phyloP scores from a whole-genome alignment of 306 rosid species.

The Sicyos baderoa region DNA sequence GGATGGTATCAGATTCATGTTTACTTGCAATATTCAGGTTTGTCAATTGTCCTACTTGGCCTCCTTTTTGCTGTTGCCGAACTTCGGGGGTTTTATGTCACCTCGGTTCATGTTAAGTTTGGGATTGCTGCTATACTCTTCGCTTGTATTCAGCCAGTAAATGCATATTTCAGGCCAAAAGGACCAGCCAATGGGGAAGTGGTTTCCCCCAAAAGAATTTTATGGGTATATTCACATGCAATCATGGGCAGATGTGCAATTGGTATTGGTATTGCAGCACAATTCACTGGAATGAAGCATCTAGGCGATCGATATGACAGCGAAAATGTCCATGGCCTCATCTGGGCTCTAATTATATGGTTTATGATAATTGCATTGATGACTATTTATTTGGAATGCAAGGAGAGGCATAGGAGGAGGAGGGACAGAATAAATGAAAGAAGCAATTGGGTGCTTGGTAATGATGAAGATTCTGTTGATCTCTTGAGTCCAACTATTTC shows the following conservation, averaged over 20 bases:
- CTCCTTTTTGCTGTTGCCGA: slow-evolving; percentile 91
- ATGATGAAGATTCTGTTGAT: slow-evolving; percentile 77
- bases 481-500: slow-evolving; percentile 46
- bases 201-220: slow-evolving; percentile 42
- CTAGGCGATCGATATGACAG: slow-evolving; percentile 63
- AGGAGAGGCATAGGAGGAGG: slow-evolving; percentile 29
- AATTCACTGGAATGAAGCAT: slow-evolving; percentile 84
- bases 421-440: slow-evolving; percentile 43
- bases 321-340: slow-evolving; percentile 62
- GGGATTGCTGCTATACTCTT: slow-evolving; percentile 58
- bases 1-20: slow-evolving; percentile 86
- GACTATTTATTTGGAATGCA: slow-evolving; percentile 51
- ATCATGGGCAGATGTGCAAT: slow-evolving; percentile 63
- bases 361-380: slow-evolving; percentile 45
- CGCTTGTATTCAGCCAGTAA: slow-evolving; percentile 62
- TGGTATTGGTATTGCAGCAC: slow-evolving; percentile 60
- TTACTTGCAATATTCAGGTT: slow-evolving; percentile 85
- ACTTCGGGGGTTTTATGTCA: slow-evolving; percentile 67
- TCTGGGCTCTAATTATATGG: slow-evolving; percentile 64
- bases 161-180: slow-evolving; percentile 60
- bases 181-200: slow-evolving; percentile 46
- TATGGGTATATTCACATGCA: slow-evolving; percentile 72
- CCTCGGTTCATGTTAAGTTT: slow-evolving; percentile 67
- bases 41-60: slow-evolving; percentile 62
- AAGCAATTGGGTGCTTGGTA: slow-evolving; percentile 87